A percentile compares a stretch with the other conserved stretches of the same genome.
Evolutionary conservation across 768 basidiomycete genomes (phyloP).

Genomic region (Boletus patriciae): DNA sequence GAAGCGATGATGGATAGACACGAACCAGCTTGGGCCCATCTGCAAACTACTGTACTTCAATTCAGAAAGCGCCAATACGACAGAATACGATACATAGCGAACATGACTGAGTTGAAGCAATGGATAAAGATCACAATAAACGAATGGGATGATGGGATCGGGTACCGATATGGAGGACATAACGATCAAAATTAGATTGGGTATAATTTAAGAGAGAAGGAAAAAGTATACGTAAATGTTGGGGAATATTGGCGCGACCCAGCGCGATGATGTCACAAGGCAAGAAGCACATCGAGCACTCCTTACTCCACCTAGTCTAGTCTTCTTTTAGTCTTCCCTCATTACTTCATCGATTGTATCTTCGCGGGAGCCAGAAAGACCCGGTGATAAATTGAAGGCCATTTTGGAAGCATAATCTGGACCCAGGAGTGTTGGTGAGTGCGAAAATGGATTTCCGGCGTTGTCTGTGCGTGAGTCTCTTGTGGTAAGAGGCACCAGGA

Average conservation of each 20-base stretch:
- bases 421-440: constrained; percentile 8
- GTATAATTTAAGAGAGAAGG: constrained; percentile 13
- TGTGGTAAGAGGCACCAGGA: constrained; percentile 17
- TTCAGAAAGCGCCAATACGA: neutral
- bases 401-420: constrained; percentile 11
- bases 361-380: constrained; percentile 3
- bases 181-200: constrained; percentile 17
- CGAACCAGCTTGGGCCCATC: neutral
- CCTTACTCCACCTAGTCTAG: constrained; percentile 1
- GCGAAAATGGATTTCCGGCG: neutral
- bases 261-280: constrained; percentile 10
- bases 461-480: constrained; percentile 5
- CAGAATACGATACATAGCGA: neutral
- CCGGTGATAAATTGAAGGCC: constrained; percentile 11
- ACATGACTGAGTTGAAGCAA: neutral
- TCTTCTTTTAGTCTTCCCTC: constrained; percentile 24
- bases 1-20: neutral
- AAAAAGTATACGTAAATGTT: constrained; percentile 1
- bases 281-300: constrained; percentile 13
- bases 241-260: constrained; percentile 7
- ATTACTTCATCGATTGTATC: constrained; percentile 20
- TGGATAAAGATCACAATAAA: neutral
- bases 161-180: neutral
- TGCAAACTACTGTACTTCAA: neutral
- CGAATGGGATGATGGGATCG: neutral